phyloP scores from a whole-genome alignment of 1,284 basidiomycete species.

The Hemileia vastatrix region DNA sequence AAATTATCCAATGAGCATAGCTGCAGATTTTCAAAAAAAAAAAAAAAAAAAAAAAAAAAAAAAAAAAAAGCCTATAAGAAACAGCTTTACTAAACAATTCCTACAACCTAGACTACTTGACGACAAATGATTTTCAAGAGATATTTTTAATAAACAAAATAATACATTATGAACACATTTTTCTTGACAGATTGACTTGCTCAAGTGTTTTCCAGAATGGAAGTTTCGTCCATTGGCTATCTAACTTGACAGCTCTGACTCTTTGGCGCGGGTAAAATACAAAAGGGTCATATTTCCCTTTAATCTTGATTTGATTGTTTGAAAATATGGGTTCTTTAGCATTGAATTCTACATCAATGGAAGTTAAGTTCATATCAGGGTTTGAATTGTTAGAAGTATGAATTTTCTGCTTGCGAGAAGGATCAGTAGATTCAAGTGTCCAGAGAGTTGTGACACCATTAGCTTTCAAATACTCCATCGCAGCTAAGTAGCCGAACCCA shows the following conservation, averaged over 20 bases:
- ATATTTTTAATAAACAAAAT: not conserved
- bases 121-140: not conserved
- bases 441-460: slow-evolving; percentile 61
- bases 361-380: too few species aligned
- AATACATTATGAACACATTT: not conserved
- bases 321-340: too few species aligned
- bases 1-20: not conserved
- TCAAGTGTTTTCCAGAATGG: slow-evolving; percentile 14
- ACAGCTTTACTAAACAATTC: not conserved
- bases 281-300: too few species aligned
- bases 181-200: not conserved
- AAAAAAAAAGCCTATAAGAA: not conserved
- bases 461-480: slow-evolving; percentile 59
- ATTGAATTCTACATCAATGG: too few species aligned
- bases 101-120: not conserved
- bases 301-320: too few species aligned
- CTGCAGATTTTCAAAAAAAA: not conserved
- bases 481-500: slow-evolving; percentile 68
- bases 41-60: not conserved
- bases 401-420: slow-evolving; percentile 13
- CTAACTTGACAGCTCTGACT: slow-evolving; percentile 9
- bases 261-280: too few species aligned
- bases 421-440: slow-evolving; percentile 48
- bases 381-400: too few species aligned
- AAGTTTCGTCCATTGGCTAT: slow-evolving; percentile 14